These are phyloP conservation scores for Lentinula edodes DNA, from an alignment of 768 basidiomycete genomes.

Conservation along the genomic window DNA sequence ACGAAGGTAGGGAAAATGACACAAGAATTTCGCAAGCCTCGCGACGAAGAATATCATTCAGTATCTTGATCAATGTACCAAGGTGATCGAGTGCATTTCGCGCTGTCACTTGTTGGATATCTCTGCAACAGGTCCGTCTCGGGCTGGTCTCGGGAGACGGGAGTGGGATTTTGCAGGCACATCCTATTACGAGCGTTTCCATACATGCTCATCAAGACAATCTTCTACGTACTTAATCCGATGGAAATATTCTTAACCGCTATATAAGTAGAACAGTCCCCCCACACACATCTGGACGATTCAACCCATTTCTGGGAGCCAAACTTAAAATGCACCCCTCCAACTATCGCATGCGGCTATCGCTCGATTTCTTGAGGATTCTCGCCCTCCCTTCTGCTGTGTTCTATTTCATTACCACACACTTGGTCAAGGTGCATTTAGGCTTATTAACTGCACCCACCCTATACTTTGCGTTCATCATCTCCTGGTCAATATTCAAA, in stretches of 20 bases:
- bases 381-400: conserved; percentile 35
- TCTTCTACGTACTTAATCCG: neutral
- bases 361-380: conserved; percentile 37
- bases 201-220: neutral
- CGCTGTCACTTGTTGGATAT: conserved; percentile 1
- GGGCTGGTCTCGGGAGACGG: neutral
- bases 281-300: neutral
- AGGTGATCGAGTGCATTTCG: neutral
- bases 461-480: conserved; percentile 33
- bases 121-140: neutral
- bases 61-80: neutral
- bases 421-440: conserved; percentile 21
- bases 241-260: neutral
- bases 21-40: neutral
- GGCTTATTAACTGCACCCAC: conserved; percentile 30
- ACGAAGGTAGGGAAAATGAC: neutral
- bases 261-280: neutral
- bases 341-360: conserved; percentile 44
- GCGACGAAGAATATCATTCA: neutral
- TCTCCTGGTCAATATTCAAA: conserved; percentile 32
- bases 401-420: conserved; percentile 21
- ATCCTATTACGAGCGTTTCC: neutral
- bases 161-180: neutral
- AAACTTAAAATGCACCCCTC: conserved; percentile 31
- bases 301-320: neutral